phyloP scores from a whole-genome alignment of 345 rosid species.

The Pelargonium nanum region DNA sequence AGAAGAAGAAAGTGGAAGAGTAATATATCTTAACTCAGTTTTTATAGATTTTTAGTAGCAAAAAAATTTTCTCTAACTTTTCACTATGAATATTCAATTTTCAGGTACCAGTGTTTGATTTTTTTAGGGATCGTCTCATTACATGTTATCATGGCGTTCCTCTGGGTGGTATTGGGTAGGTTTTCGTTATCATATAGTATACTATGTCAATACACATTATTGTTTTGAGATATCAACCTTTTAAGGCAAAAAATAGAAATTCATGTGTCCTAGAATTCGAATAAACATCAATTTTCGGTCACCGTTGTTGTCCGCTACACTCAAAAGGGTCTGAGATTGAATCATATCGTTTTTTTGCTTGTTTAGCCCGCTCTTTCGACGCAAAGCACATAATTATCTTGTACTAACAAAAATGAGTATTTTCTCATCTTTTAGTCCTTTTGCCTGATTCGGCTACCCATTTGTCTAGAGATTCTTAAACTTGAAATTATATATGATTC shows the following conservation, averaged over 20 bases:
- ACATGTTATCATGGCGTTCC: conserved; percentile 64
- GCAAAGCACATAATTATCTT: background rate
- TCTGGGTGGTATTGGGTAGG: conserved; percentile 76
- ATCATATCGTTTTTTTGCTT: background rate
- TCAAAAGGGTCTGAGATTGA: background rate
- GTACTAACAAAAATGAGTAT: no score
- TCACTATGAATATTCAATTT: conserved; percentile 2
- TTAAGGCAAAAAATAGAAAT: background rate
- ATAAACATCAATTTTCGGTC: background rate
- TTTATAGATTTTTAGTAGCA: background rate
- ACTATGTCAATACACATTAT: background rate
- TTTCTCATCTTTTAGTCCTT: no score
- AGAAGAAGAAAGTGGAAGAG: conserved; percentile 62
- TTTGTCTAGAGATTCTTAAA: no score
- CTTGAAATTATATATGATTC: conserved; percentile 8
- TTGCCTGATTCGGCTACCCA: no score
- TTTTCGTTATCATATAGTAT: background rate
- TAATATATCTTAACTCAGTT: conserved; percentile 13
- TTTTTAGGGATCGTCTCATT: conserved; percentile 32
- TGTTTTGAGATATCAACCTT: background rate
- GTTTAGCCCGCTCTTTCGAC: no score
- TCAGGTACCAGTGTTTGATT: conserved; percentile 46
- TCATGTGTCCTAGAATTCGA: background rate
- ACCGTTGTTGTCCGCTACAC: background rate
- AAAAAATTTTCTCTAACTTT: background rate